These are phyloP conservation scores for Paramecium biaurelia DNA, from an alignment of 73 alveolate genomes.

Conservation along the genomic window DNA sequence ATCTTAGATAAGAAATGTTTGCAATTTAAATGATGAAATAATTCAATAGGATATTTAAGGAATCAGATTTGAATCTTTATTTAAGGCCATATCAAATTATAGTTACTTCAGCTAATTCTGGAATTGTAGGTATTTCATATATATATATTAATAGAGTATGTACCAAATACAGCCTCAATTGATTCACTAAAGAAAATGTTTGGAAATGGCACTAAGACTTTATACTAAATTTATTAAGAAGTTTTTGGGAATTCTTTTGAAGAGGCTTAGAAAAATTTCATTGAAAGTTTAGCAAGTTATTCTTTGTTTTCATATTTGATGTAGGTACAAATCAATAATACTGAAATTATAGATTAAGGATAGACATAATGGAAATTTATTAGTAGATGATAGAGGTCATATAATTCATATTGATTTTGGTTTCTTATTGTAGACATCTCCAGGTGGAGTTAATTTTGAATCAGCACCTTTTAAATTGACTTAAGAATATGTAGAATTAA, in stretches of 20 bases:
- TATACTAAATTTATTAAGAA: slow-evolving; percentile 71
- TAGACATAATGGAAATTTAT: slow-evolving; percentile 92
- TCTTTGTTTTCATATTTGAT: slow-evolving; percentile 78
- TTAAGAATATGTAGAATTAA: slow-evolving; percentile 57
- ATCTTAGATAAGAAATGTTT: slow-evolving; percentile 85
- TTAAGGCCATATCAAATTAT: slow-evolving; percentile 84
- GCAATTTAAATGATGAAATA: slow-evolving; percentile 86
- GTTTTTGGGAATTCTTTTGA: slow-evolving; percentile 76
- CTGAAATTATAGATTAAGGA: slow-evolving; percentile 79
- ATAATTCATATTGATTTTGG: slow-evolving; percentile 95
- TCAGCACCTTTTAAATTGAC: slow-evolving; percentile 92
- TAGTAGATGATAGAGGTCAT: slow-evolving; percentile 87
- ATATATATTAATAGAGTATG: slow-evolving; percentile 62
- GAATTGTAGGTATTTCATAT: slow-evolving; percentile 63
- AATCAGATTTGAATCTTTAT: slow-evolving; percentile 72
- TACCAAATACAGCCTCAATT: slow-evolving; percentile 81
- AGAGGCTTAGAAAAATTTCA: slow-evolving; percentile 77
- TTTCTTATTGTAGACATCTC: slow-evolving; percentile 83
- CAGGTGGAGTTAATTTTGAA: slow-evolving; percentile 92
- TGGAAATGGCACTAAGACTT: slow-evolving; percentile 68
- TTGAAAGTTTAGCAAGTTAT: slow-evolving; percentile 89
- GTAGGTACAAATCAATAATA: not conserved
- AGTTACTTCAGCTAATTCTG: slow-evolving; percentile 82
- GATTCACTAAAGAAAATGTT: slow-evolving; percentile 83
- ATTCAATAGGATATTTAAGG: slow-evolving; percentile 76